Conservation (phyloP, 257 asterid genomes). For the Ligustrum vulgare region DNA sequence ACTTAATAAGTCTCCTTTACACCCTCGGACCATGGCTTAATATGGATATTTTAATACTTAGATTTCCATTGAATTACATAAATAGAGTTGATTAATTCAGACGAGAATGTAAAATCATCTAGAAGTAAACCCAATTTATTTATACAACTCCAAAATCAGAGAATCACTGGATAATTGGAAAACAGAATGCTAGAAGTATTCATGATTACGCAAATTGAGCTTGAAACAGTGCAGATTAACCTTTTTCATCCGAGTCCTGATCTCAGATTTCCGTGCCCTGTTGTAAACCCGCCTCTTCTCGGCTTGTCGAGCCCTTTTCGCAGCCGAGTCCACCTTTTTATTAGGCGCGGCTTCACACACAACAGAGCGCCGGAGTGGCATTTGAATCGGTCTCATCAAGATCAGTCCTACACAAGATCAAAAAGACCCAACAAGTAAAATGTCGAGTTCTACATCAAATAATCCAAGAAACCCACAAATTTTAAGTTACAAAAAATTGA, state of each 20-base stretch:
- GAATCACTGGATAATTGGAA: background rate
- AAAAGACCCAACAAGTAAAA: background rate
- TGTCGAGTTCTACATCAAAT: background rate
- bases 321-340: conserved; percentile 91
- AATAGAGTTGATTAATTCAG: background rate
- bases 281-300: conserved; percentile 89
- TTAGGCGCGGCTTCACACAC: conserved; percentile 73
- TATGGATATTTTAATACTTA: too few species aligned
- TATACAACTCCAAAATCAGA: background rate
- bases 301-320: conserved; percentile 95
- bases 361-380: conserved; percentile 47
- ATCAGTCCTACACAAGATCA: conserved; percentile 39
- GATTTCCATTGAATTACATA: background rate
- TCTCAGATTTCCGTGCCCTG: conserved; percentile 72
- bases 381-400: conserved; percentile 37
- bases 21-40: background rate
- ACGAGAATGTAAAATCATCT: background rate
- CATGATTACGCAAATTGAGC: background rate
- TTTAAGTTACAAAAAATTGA: background rate
- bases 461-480: background rate
- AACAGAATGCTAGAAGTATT: background rate
- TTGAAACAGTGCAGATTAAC: conserved; percentile 29
- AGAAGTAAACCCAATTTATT: background rate
- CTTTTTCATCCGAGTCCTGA: conserved; percentile 90
- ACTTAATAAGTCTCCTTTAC: too few species aligned